Evolutionary conservation across 352 stramenopile genomes (phyloP).

Genomic region (Globisporangium paddicum): DNA sequence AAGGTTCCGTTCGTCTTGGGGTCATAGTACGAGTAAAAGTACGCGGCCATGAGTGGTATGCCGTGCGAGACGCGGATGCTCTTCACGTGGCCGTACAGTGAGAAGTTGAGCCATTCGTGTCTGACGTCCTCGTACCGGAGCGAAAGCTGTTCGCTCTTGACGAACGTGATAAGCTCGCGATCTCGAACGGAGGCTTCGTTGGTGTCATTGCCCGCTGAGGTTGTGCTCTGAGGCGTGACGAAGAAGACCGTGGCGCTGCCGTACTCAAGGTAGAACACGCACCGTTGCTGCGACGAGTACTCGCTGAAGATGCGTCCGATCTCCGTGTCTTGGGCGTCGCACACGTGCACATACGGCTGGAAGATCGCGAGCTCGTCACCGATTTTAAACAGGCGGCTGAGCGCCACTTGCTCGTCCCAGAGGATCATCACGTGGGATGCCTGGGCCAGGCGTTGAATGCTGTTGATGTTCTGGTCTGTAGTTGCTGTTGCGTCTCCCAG

Average conservation of each 20-base stretch:
- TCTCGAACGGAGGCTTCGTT: constrained; percentile 1
- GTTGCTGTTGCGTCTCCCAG: constrained; percentile 27
- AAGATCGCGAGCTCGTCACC: constrained; percentile 53
- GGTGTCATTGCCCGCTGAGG: neutral
- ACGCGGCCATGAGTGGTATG: constrained; percentile 57
- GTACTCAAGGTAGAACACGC: constrained; percentile 61
- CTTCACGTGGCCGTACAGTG: constrained; percentile 45
- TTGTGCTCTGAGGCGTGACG: constrained; percentile 1
- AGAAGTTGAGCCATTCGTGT: constrained; percentile 40
- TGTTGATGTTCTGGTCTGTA: neutral
- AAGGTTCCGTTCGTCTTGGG: constrained; percentile 33
- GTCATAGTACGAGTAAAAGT: constrained; percentile 67
- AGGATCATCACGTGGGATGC: constrained; percentile 50
- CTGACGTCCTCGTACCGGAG: constrained; percentile 23
- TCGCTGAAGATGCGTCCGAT: constrained; percentile 54
- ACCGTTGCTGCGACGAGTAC: constrained; percentile 44
- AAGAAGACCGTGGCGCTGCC: constrained; percentile 56
- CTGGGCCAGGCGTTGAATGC: constrained; percentile 15
- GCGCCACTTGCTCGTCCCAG: constrained; percentile 64
- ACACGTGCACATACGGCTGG: constrained; percentile 59
- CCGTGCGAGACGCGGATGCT: constrained; percentile 55
- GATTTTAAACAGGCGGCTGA: constrained; percentile 56
- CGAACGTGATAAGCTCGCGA: neutral
- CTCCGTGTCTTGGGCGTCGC: constrained; percentile 33
- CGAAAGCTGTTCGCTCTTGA: constrained; percentile 20